A percentile compares a stretch with the other conserved stretches of the same genome.
Evolutionary conservation across 2,329 filamentous ascomycete genomes (phyloP).

Genomic region (Sporothrix dimorphospora): DNA sequence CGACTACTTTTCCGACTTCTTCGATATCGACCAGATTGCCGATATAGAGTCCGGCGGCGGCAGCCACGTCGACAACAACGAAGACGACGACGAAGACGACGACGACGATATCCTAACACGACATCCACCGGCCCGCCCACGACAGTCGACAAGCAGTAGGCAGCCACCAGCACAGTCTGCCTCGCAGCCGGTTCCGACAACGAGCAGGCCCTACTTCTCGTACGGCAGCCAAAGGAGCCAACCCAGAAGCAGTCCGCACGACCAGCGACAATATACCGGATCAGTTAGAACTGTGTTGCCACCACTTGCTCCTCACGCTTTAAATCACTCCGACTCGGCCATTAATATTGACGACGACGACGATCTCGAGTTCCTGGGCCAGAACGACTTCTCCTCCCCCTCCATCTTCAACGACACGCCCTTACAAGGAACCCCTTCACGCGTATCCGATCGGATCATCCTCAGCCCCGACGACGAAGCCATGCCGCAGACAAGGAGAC

Average conservation of each 20-base stretch:
- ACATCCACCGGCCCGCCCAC: not conserved
- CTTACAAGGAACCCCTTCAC: not conserved
- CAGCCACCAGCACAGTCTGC: not conserved
- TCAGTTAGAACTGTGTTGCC: not conserved
- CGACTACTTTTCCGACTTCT: not conserved
- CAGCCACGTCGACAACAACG: not conserved
- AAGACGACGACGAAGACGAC: not conserved
- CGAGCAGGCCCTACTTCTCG: not conserved
- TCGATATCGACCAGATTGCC: conserved; percentile 2
- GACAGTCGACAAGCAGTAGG: not conserved
- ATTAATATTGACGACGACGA: not conserved
- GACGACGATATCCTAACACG: not conserved
- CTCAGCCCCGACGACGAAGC: not conserved
- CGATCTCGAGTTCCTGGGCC: conserved; percentile 17
- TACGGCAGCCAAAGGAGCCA: not conserved
- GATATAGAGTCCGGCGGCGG: not conserved
- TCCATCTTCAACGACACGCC: conserved; percentile 19
- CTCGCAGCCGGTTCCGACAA: not conserved
- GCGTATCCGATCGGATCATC: not conserved
- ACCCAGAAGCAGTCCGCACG: not conserved
- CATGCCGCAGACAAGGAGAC: conserved; percentile 30
- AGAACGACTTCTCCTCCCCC: conserved; percentile 27
- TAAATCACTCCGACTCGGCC: not conserved
- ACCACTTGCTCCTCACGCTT: not conserved
- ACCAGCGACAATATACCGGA: not conserved